phyloP scores from a whole-genome alignment of 129 eudicot species.

The Rutidosis leptorrhynchoides region DNA sequence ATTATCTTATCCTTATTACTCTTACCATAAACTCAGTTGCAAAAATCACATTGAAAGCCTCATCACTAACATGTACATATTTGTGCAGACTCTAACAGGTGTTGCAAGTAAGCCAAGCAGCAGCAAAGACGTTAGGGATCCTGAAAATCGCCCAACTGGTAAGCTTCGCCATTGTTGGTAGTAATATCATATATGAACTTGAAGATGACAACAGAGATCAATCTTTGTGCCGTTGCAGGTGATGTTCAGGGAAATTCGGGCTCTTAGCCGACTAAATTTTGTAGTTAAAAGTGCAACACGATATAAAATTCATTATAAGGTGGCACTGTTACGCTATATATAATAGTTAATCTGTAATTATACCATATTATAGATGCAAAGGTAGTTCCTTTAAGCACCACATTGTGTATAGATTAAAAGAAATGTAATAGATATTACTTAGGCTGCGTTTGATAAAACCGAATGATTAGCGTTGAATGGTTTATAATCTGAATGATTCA shows the following conservation, averaged over 20 bases:
- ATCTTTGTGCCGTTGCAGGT: constrained; percentile 38
- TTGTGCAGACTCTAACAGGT: constrained; percentile 37
- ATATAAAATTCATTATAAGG: constrained; percentile 6
- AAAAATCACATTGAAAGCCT: background rate
- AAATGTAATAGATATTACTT: constrained; percentile 14
- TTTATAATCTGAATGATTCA: too few relatives aligned
- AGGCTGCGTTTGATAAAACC: too few relatives aligned
- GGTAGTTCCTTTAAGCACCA: constrained; percentile 3
- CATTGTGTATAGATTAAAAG: constrained; percentile 18
- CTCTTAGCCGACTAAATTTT: constrained; percentile 36
- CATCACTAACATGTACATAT: background rate
- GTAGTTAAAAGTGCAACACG: constrained; percentile 31
- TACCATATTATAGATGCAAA: constrained; percentile 26
- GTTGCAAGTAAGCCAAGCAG: constrained; percentile 44
- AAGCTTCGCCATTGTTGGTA: constrained; percentile 18
- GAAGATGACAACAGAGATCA: background rate
- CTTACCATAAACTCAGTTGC: background rate
- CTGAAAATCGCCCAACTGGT: constrained; percentile 40
- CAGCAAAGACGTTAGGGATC: constrained; percentile 41
- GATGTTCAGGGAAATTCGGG: constrained; percentile 20
- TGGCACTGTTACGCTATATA: constrained; percentile 11
- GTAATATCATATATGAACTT: background rate
- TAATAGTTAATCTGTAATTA: constrained; percentile 34
- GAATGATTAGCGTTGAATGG: too few relatives aligned
- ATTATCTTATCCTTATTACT: background rate